Evolutionary conservation across 441 rosid genomes (phyloP).

Genomic region (Biscutella laevigata): DNA sequence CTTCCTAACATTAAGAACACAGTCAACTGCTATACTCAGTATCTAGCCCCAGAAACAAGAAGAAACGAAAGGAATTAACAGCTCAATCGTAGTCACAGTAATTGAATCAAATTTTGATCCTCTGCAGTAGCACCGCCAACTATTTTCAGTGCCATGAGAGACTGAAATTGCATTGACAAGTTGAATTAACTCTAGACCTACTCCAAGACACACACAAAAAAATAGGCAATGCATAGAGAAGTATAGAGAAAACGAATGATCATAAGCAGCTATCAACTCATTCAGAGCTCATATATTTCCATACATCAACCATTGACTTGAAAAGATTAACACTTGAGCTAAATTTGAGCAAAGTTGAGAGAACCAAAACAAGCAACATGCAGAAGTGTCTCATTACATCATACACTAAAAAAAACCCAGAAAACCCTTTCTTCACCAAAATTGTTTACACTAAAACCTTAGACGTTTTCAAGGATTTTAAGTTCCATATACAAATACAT

Average conservation of each 20-base stretch:
- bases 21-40: slow-evolving; percentile 6
- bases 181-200: background rate
- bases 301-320: background rate
- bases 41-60: background rate
- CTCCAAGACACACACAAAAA: too few species aligned
- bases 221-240: too few species aligned
- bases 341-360: slow-evolving; percentile 1
- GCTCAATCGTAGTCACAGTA: background rate
- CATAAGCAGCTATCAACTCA: background rate
- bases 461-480: background rate
- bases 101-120: background rate
- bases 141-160: background rate
- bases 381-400: slow-evolving; percentile 5
- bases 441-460: slow-evolving; percentile 4
- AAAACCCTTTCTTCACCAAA: background rate
- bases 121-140: background rate
- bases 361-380: background rate
- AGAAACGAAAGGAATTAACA: background rate
- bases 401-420: background rate
- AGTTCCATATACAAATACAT: background rate
- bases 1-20: slow-evolving; percentile 60
- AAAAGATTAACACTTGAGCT: background rate
- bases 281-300: background rate
- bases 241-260: background rate
- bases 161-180: background rate